These are phyloP conservation scores for Coemansia sp. DNA, from an alignment of 192 early-diverging fungal species.

Conservation along the genomic window DNA sequence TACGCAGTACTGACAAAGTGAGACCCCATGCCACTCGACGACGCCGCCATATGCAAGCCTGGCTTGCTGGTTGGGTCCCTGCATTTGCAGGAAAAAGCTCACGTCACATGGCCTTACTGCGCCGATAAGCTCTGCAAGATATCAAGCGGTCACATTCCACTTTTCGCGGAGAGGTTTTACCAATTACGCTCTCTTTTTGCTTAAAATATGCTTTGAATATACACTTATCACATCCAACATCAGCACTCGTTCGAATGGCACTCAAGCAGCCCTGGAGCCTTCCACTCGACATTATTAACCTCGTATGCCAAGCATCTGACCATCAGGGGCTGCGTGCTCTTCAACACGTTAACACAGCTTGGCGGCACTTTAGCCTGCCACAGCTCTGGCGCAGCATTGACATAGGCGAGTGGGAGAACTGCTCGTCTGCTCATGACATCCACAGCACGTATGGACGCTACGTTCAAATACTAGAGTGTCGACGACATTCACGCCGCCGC, in stretches of 20 bases:
- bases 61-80: slow-evolving; percentile 1
- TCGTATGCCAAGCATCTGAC: slow-evolving; percentile 27
- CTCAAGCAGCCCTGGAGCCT: slow-evolving; percentile 3
- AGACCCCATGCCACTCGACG: background rate
- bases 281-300: slow-evolving; percentile 23
- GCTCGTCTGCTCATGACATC: slow-evolving; percentile 10
- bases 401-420: slow-evolving; percentile 41
- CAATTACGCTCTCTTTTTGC: background rate
- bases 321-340: slow-evolving; percentile 16
- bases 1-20: slow-evolving; percentile 35
- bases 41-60: background rate
- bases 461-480: slow-evolving; percentile 27
- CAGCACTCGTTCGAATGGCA: background rate
- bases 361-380: slow-evolving; percentile 38
- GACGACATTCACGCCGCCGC: slow-evolving; percentile 31
- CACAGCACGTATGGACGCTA: slow-evolving; percentile 22
- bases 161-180: background rate
- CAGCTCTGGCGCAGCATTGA: slow-evolving; percentile 37
- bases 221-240: background rate
- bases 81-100: slow-evolving; percentile 3
- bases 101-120: slow-evolving; percentile 6
- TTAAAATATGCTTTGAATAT: background rate
- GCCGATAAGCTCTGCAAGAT: background rate
- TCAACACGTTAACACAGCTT: slow-evolving; percentile 24
- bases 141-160: background rate